These are phyloP conservation scores for Phellinidium pouzarii DNA, from an alignment of 1,284 basidiomycete genomes.

Conservation along the genomic window DNA sequence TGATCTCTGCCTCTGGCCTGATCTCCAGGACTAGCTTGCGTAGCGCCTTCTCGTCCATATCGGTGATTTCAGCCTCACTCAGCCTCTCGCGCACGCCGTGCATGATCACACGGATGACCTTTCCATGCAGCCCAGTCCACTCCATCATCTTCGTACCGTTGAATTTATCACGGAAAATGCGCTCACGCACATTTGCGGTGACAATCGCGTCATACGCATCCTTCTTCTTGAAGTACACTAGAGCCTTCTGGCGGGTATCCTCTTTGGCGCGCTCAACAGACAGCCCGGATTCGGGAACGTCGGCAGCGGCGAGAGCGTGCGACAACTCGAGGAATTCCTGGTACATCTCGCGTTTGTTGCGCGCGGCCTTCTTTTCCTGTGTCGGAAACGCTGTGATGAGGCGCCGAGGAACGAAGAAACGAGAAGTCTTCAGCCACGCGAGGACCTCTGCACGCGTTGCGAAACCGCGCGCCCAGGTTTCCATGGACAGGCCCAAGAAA, in stretches of 20 bases:
- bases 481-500: slow-evolving; percentile 52
- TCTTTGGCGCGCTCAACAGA: slow-evolving; percentile 3
- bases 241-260: slow-evolving; percentile 36
- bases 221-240: slow-evolving; percentile 48
- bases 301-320: slow-evolving; percentile 21
- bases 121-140: slow-evolving; percentile 17
- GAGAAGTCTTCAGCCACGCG: slow-evolving; percentile 47
- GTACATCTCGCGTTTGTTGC: slow-evolving; percentile 49
- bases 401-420: slow-evolving; percentile 40
- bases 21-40: not conserved
- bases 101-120: slow-evolving; percentile 13
- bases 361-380: slow-evolving; percentile 37
- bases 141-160: slow-evolving; percentile 17
- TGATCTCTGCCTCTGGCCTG: not conserved
- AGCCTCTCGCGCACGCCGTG: slow-evolving; percentile 14
- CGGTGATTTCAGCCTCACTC: slow-evolving; percentile 5
- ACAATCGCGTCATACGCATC: slow-evolving; percentile 38
- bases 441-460: slow-evolving; percentile 45
- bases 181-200: slow-evolving; percentile 27
- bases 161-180: slow-evolving; percentile 13
- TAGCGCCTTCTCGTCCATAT: not conserved
- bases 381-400: slow-evolving; percentile 26
- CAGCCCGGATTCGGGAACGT: not conserved
- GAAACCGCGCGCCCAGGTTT: slow-evolving; percentile 47
- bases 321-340: slow-evolving; percentile 48